Evolutionary conservation across 2,329 filamentous ascomycete species (phyloP), one percentile per base, ranked within the genome.

Genomic region (Thelonectria discophora): DNA sequence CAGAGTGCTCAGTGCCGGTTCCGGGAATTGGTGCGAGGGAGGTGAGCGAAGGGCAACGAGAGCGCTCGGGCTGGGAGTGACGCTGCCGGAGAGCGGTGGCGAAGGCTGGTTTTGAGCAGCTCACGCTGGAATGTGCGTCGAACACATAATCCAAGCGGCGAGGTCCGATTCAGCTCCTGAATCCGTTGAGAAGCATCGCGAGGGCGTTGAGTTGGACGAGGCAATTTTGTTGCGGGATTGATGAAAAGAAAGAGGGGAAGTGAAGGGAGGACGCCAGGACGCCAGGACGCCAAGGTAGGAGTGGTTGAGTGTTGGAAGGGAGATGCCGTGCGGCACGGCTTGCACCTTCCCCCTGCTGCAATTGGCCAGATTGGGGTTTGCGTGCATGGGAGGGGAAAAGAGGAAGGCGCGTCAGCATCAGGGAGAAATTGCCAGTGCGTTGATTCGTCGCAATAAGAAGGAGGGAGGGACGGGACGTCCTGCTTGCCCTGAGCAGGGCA

Each of bases 361-460:
- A 47, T 49, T 57, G 40, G 43, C 53, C 37, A 15, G 43, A 21
- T n/a, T 18, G 34, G 21, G 39, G 27, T 46, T 50, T 24, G 46
- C 21, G 42, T 60, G 40, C 52, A 42, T 21, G 42, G n/a, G 53
- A 52, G 27, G 21, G 53, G 27, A 24, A 57, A 57, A 53, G 27
- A 47, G 48, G 48, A 55, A 56, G 48, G 53, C 48, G 58, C 58
- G 58, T 53, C 53, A 49, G 17, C 48, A 53, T 20, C 32, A 34
- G 20, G 47, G 30, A 53, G 58, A 49, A 61, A 49, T 57, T 57
- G 56, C 42, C 53, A 50, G 59, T 52, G 47, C 45, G 48, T 47
- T 63, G 68, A 69, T 69, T 68, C 58, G 68, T 63, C 68, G 65
- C 64, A 39, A 52, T 46, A 54, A 60, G 65, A 60, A 60, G 63